Conservation (phyloP, 1,284 basidiomycete genomes). For the Cryptococcus sp. region DNA sequence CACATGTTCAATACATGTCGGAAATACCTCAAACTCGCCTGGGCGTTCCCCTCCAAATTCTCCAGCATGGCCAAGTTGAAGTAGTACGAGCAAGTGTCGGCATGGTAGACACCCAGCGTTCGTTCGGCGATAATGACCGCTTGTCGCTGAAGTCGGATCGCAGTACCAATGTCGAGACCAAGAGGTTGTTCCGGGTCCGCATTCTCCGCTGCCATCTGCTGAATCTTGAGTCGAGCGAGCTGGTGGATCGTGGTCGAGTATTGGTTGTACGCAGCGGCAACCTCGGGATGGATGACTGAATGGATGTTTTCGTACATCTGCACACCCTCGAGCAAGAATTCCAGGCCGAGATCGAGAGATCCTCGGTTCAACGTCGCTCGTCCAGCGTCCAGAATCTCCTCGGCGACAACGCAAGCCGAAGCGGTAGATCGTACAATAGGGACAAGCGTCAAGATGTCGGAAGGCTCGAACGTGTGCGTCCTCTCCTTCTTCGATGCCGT, state of each 20-base stretch:
- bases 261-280: constrained; percentile 52
- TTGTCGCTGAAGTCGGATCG: constrained; percentile 52
- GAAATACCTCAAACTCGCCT: constrained; percentile 49
- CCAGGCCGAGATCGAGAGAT: constrained; percentile 50
- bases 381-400: constrained; percentile 54
- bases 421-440: constrained; percentile 53
- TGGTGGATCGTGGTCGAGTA: constrained; percentile 51
- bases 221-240: constrained; percentile 45
- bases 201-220: constrained; percentile 38
- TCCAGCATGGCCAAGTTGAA: constrained; percentile 54
- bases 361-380: constrained; percentile 51
- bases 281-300: constrained; percentile 55
- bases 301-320: constrained; percentile 55
- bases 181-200: constrained; percentile 41
- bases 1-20: constrained; percentile 52
- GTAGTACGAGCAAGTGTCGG: constrained; percentile 54
- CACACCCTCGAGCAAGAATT: constrained; percentile 53
- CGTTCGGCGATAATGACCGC: constrained; percentile 55
- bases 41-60: constrained; percentile 48
- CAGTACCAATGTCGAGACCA: constrained; percentile 47
- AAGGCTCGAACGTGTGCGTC: constrained; percentile 49
- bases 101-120: constrained; percentile 52
- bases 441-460: constrained; percentile 52
- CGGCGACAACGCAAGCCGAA: constrained; percentile 50
- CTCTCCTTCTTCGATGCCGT: constrained; percentile 11